Evolutionary conservation across 768 basidiomycete species (phyloP), one percentile per base, ranked within the genome.

Genomic region (Xerocomus spinulosus): DNA sequence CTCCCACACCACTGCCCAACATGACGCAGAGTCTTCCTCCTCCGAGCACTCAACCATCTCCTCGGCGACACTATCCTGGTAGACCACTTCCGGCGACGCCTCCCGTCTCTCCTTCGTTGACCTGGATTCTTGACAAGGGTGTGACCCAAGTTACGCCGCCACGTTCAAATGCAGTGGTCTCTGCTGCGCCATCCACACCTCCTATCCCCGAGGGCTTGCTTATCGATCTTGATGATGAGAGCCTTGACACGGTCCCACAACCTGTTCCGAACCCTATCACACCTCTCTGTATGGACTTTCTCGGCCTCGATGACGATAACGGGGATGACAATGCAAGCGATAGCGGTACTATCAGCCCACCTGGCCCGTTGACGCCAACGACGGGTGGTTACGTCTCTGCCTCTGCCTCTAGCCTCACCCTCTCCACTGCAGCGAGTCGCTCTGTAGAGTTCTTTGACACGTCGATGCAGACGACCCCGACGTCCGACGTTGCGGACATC

Each of bases 221-320:
- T 24, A 82, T 83, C 49, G 78, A 83, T 62, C 64, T 82, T 17
- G 73, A 77, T 24, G 79, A 77, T 37, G 60, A 62, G 21, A 68
- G 64, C 39, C 56, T 68, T 9, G 67, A 68, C 28, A 48, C 47
- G 40, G 38, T 38, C 25, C 17, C 54, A 17, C 61, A 29, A 25
- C 29, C 49, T 2, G 15, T 51, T 23, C 32, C 49, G 5, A 50
- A 44, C 29, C 43, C 53, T 21, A 26, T 50, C 2, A 35, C 51
- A 3, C 66, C 61, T 1, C 55, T 57, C 15, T 58, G 43, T 13
- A 36, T 61, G 29, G 57, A 66, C 33, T 46, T 68, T 12, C 49
- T 64, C 12, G 63, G 63, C 2, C 53, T 56, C 9, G 55, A 54
- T 6, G 54, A 56, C 9, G 59, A 59, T 3, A 35, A 48, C n/a